Evolutionary conservation across 2,329 filamentous ascomycete species (phyloP), one percentile per base, ranked within the genome.

Genomic region (Aspergillus awamori): DNA sequence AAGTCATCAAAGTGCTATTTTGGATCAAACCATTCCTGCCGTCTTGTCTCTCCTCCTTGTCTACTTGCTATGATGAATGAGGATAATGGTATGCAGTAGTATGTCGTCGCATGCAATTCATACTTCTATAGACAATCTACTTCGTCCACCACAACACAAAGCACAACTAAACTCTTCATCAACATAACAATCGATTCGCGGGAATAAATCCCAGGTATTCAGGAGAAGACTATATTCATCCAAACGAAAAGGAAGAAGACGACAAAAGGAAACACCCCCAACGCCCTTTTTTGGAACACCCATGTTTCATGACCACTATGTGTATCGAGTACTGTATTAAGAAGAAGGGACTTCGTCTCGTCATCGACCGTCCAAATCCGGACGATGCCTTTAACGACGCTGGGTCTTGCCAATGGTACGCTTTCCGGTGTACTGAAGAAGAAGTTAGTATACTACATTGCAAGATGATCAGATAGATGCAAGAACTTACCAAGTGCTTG

Each of bases 321-420:
- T 62, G 52, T 36, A 48, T 48, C 52, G 57, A 57, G 63, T 70
- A 73, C 68, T 70, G 72, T 63, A 56, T 56, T 56, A 60, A 51
- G 53, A 54, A 47, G 63, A 69, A 69, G 66, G 65, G 67, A 67
- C 69, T 64, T 72, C 67, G 69, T 69, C 66, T 67, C 67, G 60
- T 65, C 65, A 63, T 69, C 64, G 58, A 58, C 63, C 60, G 53
- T 59, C 47, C 48, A 22, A 47, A 57, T 49, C 55, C 56, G 22
- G 20, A 49, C 43, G 28, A 59, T 39, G 49, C 60, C 56, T 67
- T 71, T 74, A 80, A 69, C 77, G 77, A 66, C 76, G 74, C 62
- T 78, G 73, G 61, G 92, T 94, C 84, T 95, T 97, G 79, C 95
- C 94, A 75, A 96, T 93, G 65, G 91, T 89, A 77, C 95, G 90